phyloP scores from a whole-genome alignment of 2,329 filamentous ascomycete species.

The Colletotrichum cordylinicola region DNA sequence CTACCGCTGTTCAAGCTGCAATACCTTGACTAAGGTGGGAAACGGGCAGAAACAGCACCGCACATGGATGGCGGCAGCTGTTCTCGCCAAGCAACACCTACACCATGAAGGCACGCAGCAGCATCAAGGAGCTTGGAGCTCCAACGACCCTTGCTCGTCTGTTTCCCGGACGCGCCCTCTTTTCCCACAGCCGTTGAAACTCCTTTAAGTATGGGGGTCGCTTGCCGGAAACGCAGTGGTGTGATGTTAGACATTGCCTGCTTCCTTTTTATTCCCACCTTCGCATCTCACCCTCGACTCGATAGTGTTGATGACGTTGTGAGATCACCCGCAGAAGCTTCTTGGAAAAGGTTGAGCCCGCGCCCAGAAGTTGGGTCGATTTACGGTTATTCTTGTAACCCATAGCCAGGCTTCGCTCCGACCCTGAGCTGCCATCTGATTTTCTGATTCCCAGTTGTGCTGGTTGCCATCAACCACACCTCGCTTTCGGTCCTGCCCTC shows the following conservation, averaged over 20 bases:
- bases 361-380: background rate
- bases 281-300: background rate
- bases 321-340: background rate
- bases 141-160: background rate
- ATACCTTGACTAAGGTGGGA: too few relatives aligned
- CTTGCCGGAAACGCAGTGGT: background rate
- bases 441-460: background rate
- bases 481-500: background rate
- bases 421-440: background rate
- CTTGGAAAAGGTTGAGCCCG: background rate
- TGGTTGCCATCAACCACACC: background rate
- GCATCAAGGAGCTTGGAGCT: background rate
- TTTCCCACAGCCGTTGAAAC: background rate
- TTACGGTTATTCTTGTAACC: background rate
- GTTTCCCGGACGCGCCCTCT: background rate
- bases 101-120: background rate
- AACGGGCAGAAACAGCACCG: background rate
- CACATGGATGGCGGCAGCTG: background rate
- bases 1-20: background rate
- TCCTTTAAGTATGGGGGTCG: constrained; percentile 1
- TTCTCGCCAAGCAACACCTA: background rate
- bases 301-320: background rate
- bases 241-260: background rate
- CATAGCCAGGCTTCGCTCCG: background rate
- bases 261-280: background rate